These are phyloP conservation scores for Mycena rebaudengoi DNA, from an alignment of 768 basidiomycete species.

Conservation along the genomic window DNA sequence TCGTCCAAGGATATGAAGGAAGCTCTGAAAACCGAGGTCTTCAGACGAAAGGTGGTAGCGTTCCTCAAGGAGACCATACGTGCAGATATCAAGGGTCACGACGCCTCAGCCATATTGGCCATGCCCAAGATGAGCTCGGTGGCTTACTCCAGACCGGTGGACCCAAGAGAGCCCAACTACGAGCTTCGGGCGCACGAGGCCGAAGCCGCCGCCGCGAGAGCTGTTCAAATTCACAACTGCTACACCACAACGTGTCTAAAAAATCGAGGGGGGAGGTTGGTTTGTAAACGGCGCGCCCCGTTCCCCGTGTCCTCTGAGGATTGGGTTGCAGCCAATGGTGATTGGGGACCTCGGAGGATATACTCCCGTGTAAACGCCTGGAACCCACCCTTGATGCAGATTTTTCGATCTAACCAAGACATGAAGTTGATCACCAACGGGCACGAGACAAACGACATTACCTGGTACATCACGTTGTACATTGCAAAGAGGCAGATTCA, in stretches of 20 bases:
- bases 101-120: slow-evolving; percentile 5
- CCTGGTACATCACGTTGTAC: slow-evolving; percentile 42
- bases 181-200: not conserved
- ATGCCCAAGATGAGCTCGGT: slow-evolving; percentile 30
- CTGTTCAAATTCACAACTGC: slow-evolving; percentile 47
- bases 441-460: slow-evolving; percentile 38
- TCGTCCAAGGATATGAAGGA: slow-evolving; percentile 1
- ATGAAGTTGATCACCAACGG: slow-evolving; percentile 47
- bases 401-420: slow-evolving; percentile 46
- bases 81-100: slow-evolving; percentile 37
- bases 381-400: slow-evolving; percentile 32
- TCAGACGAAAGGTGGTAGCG: slow-evolving; percentile 31
- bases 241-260: slow-evolving; percentile 22
- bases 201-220: slow-evolving; percentile 32
- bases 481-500: slow-evolving; percentile 33
- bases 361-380: slow-evolving; percentile 37
- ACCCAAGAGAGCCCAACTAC: slow-evolving; percentile 38
- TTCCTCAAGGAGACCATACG: slow-evolving; percentile 43
- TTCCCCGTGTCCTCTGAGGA: slow-evolving; percentile 28
- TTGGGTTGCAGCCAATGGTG: slow-evolving; percentile 34
- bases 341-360: slow-evolving; percentile 35
- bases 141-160: slow-evolving; percentile 42
- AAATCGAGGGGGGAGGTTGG: slow-evolving; percentile 16
- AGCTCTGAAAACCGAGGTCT: slow-evolving; percentile 29
- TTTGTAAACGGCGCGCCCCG: slow-evolving; percentile 47